These are phyloP conservation scores for Articulospora tetracladia DNA, from an alignment of 495 filamentous ascomycete genomes.

Conservation along the genomic window DNA sequence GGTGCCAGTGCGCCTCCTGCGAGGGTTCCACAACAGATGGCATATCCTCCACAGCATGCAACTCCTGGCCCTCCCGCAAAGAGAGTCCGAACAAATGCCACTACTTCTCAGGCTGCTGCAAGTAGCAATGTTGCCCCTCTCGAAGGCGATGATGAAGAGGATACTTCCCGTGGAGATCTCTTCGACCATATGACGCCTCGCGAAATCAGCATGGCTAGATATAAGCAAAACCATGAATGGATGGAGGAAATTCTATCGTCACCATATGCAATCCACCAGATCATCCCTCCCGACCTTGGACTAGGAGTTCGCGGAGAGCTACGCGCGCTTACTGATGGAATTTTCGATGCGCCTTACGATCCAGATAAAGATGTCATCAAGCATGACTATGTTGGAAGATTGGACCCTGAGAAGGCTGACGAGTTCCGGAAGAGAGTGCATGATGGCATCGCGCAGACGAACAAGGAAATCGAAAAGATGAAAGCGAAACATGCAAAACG, in stretches of 20 bases:
- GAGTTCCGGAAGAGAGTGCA: slow-evolving; percentile 73
- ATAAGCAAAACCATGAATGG: slow-evolving; percentile 96
- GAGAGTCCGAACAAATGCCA: slow-evolving; percentile 29
- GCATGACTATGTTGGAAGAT: slow-evolving; percentile 43
- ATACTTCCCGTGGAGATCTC: slow-evolving; percentile 76
- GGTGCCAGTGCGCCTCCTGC: slow-evolving; percentile 24
- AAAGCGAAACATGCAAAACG: slow-evolving; percentile 70
- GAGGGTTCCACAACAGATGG: slow-evolving; percentile 44
- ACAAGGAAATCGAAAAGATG: slow-evolving; percentile 77
- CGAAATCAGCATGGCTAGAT: slow-evolving; percentile 79
- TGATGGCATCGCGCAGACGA: slow-evolving; percentile 59
- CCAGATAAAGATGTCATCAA: slow-evolving; percentile 33
- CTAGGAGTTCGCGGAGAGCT: slow-evolving; percentile 85
- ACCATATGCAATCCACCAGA: slow-evolving; percentile 75
- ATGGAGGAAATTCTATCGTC: slow-evolving; percentile 96
- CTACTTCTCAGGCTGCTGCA: slow-evolving; percentile 25
- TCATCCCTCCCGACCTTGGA: slow-evolving; percentile 83
- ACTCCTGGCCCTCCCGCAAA: slow-evolving; percentile 43
- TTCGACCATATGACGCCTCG: slow-evolving; percentile 84
- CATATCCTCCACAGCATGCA: slow-evolving; percentile 44
- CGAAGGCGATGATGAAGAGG: slow-evolving; percentile 76
- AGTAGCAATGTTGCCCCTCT: slow-evolving; percentile 26
- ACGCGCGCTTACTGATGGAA: slow-evolving; percentile 72
- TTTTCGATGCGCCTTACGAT: slow-evolving; percentile 57
- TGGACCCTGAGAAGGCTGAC: slow-evolving; percentile 64